Conservation (phyloP, 495 filamentous ascomycete species). For the Lichenothelia convexa region DNA sequence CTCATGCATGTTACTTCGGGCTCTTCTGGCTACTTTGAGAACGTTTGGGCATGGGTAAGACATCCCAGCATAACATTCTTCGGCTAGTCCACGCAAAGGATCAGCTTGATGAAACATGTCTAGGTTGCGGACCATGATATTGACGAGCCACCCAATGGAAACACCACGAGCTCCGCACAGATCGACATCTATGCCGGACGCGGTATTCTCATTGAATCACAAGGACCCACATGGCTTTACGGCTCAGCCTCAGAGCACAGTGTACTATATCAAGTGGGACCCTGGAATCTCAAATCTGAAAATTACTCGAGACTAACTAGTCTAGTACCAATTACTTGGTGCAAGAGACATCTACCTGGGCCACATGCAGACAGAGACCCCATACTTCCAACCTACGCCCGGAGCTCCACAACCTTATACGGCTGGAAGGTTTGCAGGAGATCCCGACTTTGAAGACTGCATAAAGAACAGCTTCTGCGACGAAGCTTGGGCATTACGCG, state of each 20-base stretch:
- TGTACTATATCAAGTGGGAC: slow-evolving; percentile 76
- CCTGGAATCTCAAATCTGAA: too few relatives aligned
- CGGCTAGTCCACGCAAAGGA: too few relatives aligned
- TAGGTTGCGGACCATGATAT: slow-evolving; percentile 93
- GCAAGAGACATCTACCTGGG: slow-evolving; percentile 71
- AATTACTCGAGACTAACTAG: too few relatives aligned
- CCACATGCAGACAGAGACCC: slow-evolving; percentile 79
- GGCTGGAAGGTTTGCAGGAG: slow-evolving; percentile 38
- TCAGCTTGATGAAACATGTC: too few relatives aligned
- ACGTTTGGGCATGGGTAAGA: slow-evolving; percentile 90
- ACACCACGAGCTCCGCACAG: too few relatives aligned
- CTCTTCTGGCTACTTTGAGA: slow-evolving; percentile 67
- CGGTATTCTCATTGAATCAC: slow-evolving; percentile 59
- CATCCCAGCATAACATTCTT: too few relatives aligned
- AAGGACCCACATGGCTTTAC: slow-evolving; percentile 40
- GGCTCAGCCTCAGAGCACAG: slow-evolving; percentile 77
- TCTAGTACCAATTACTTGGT: slow-evolving; percentile 66
- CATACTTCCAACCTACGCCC: slow-evolving; percentile 37
- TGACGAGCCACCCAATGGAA: too few relatives aligned
- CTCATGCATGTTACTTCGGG: slow-evolving; percentile 58
- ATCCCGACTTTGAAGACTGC: slow-evolving; percentile 59
- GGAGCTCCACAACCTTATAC: slow-evolving; percentile 46
- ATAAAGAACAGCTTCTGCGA: slow-evolving; percentile 44
- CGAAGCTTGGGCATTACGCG: slow-evolving; percentile 73
- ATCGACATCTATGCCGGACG: slow-evolving; percentile 86